phyloP scores from a whole-genome alignment of 1,139 yeast genomes.

The Blastobotrys persicus region DNA sequence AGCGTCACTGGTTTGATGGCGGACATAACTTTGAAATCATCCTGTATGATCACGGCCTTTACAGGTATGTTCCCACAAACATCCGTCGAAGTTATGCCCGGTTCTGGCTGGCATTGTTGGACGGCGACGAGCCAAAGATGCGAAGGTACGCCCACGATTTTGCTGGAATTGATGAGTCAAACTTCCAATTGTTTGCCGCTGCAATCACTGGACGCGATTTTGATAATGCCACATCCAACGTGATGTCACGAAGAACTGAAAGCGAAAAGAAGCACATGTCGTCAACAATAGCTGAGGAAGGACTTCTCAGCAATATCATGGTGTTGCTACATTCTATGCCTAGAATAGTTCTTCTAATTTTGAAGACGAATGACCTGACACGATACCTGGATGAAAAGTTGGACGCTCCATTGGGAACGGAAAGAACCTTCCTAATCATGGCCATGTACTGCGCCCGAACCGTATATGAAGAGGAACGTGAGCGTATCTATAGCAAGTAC shows the following conservation, averaged over 20 bases:
- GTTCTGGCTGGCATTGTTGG: constrained; percentile 88
- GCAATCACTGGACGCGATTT: constrained; percentile 91
- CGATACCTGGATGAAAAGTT: constrained; percentile 82
- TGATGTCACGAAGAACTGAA: constrained; percentile 51
- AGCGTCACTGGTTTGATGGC: constrained; percentile 15
- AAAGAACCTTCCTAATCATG: constrained; percentile 82
- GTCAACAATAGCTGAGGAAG: constrained; percentile 54
- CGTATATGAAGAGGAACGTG: constrained; percentile 65
- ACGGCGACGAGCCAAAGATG: constrained; percentile 66
- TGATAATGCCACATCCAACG: constrained; percentile 65
- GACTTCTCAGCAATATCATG: constrained; percentile 75
- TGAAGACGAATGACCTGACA: constrained; percentile 92
- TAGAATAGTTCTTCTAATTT: constrained; percentile 73
- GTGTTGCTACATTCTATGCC: constrained; percentile 77
- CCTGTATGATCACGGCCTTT: constrained; percentile 91
- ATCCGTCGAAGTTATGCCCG: constrained; percentile 82
- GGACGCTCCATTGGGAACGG: constrained; percentile 81
- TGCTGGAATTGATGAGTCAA: constrained; percentile 77
- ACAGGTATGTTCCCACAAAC: constrained; percentile 75
- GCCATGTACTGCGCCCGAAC: constrained; percentile 85
- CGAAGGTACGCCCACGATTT: constrained; percentile 67
- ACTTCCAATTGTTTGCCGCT: constrained; percentile 82
- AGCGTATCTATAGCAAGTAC: constrained; percentile 37
- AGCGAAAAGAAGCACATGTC: constrained; percentile 67
- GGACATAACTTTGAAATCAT: constrained; percentile 83